Evolutionary conservation across 2,329 filamentous ascomycete genomes (phyloP), one percentile per base, ranked within the genome.

Genomic region (Magnaporthales sp.): DNA sequence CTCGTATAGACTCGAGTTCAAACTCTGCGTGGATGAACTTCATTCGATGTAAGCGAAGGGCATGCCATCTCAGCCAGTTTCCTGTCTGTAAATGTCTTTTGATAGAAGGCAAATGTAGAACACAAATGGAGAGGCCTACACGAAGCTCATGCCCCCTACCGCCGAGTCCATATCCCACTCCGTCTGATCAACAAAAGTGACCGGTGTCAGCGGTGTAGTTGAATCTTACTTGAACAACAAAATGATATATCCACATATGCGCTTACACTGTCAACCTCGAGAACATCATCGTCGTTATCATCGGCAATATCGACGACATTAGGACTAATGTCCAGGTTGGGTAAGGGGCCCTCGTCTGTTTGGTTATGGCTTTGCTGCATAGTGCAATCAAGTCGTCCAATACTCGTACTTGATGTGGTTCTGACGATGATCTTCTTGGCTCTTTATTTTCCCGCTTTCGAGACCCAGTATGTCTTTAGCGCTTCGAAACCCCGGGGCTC

Each of bases 161-260:
- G 71, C 71, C 4, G 70, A 72, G 65, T 73, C 71, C 10, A 67
- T 54, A 32, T 73, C 71, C 71, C 68, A 73, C 7, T 51, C 56
- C 54, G 54, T n/a, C 54, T 58, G 24, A 26, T 26, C n/a, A 26
- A 26, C n/a, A 26, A 26, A 24, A 5, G 8, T 26, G 9, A n/a
- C 38, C 8, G 3, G n/a, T 26, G 54, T 58, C n/a, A 58, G 54
- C 54, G 10, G n/a, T 10, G 9, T 10, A 22, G 24, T n/a, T 24
- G 8, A 22, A 24, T 26, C n/a, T 26, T 4, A 58, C 9, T 26
- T 2, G 54, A 22, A n/a, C n/a, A 58, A 13, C 11, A 56, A 13
- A 3, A 26, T 58, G n/a, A n/a, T 22, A 9, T 15, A 26, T 58
- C 8, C 54, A 26, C n/a, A 26, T 4, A 26, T 58, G 54, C 24